Evolutionary conservation across 23 red algal genomes (phyloP).

Genomic region (Agarophyton chilense): DNA sequence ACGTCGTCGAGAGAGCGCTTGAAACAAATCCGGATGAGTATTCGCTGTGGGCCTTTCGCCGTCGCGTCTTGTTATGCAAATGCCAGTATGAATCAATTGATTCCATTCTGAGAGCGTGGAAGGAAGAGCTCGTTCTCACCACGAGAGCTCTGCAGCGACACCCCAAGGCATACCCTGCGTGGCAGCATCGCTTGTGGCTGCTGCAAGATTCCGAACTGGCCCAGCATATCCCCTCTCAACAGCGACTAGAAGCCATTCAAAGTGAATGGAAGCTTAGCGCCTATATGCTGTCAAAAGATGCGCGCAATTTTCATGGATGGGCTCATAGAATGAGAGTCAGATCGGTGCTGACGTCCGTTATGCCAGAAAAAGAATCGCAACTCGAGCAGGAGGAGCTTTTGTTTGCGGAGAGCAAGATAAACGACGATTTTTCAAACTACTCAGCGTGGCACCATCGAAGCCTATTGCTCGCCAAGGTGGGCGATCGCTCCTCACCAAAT

Average conservation of each 20-base stretch:
- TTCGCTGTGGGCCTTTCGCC: slow-evolving; percentile 88
- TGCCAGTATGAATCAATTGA: background rate
- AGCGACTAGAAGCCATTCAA: slow-evolving; percentile 21
- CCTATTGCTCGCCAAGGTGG: slow-evolving; percentile 52
- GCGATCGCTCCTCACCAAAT: background rate
- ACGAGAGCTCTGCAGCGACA: slow-evolving; percentile 68
- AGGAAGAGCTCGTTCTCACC: slow-evolving; percentile 75
- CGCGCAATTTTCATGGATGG: slow-evolving; percentile 97
- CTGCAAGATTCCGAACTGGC: slow-evolving; percentile 35
- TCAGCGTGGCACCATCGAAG: slow-evolving; percentile 94
- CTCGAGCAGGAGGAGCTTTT: slow-evolving; percentile 32
- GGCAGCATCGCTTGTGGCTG: slow-evolving; percentile 94
- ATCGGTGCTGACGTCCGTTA: background rate
- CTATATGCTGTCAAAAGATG: slow-evolving; percentile 79
- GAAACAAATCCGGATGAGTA: slow-evolving; percentile 94
- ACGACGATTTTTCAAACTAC: slow-evolving; percentile 95
- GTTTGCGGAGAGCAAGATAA: slow-evolving; percentile 73
- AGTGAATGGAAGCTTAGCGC: slow-evolving; percentile 63
- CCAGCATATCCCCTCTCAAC: background rate
- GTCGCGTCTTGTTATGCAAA: slow-evolving; percentile 46
- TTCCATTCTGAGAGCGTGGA: slow-evolving; percentile 2
- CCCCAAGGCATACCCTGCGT: slow-evolving; percentile 95
- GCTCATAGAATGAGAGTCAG: slow-evolving; percentile 80
- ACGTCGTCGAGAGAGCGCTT: slow-evolving; percentile 53
- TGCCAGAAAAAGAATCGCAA: background rate